These are phyloP conservation scores for Neonectria coccinea DNA, from an alignment of 2,329 filamentous ascomycete genomes.

Conservation along the genomic window DNA sequence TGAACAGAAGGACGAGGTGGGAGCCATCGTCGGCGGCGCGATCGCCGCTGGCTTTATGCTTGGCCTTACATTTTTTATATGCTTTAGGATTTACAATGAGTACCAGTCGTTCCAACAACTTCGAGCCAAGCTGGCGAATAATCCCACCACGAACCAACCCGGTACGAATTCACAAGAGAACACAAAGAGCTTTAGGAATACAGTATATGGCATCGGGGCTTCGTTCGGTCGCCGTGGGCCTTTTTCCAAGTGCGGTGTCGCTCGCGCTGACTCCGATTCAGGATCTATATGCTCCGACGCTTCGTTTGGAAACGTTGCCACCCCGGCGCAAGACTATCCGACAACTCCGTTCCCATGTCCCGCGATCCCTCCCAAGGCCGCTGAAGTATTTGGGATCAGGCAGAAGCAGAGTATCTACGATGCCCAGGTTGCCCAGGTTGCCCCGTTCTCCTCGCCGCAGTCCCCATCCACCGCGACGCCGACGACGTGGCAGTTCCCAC, in stretches of 20 bases:
- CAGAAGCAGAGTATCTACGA: neutral
- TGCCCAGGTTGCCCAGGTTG: constrained; percentile 2
- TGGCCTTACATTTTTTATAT: constrained; percentile 34
- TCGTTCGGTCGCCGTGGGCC: neutral
- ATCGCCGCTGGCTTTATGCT: constrained; percentile 36
- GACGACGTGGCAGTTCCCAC: neutral
- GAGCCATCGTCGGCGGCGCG: constrained; percentile 37
- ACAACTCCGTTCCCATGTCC: constrained; percentile 12
- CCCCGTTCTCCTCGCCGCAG: neutral
- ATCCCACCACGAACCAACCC: neutral
- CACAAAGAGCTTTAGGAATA: neutral
- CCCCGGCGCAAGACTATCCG: constrained; percentile 11
- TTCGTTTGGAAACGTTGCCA: constrained; percentile 31
- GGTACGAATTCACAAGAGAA: neutral
- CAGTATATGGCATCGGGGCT: neutral
- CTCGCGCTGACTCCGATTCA: constrained; percentile 9
- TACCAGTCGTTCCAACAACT: constrained; percentile 10
- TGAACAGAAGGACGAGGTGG: constrained; percentile 17
- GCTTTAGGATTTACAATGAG: constrained; percentile 32
- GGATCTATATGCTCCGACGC: constrained; percentile 32
- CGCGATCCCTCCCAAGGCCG: constrained; percentile 31
- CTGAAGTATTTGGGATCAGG: constrained; percentile 30
- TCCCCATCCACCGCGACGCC: neutral
- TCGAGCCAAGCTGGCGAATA: neutral
- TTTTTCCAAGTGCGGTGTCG: neutral